Evolutionary conservation across 768 basidiomycete species (phyloP).

Genomic region (Phylloporus sp.): DNA sequence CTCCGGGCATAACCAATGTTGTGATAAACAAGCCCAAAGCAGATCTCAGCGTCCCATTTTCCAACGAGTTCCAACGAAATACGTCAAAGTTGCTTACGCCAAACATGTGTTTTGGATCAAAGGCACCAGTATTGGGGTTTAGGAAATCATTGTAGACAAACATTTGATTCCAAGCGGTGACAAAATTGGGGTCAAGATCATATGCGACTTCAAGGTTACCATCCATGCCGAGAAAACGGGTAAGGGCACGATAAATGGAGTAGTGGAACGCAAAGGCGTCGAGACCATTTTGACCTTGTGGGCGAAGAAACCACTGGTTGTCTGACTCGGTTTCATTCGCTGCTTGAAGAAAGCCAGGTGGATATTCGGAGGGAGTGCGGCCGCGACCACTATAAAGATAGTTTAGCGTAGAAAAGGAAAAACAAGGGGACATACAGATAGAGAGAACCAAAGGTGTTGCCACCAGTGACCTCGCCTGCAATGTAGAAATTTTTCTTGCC

Average conservation of each 20-base stretch:
- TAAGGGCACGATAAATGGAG: conserved; percentile 82
- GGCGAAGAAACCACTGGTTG: conserved; percentile 77
- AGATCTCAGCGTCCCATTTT: conserved; percentile 77
- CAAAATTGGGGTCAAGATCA: conserved; percentile 77
- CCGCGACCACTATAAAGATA: conserved; percentile 68
- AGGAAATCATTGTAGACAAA: conserved; percentile 85
- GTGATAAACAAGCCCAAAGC: conserved; percentile 77
- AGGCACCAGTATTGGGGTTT: conserved; percentile 56
- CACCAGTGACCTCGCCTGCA: conserved; percentile 91
- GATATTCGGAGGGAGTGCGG: conserved; percentile 69
- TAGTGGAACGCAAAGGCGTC: conserved; percentile 91
- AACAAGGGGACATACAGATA: conserved; percentile 58
- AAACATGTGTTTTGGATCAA: conserved; percentile 87
- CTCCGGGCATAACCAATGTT: conserved; percentile 80
- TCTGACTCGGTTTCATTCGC: conserved; percentile 59
- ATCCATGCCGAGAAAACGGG: conserved; percentile 93
- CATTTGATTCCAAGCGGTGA: conserved; percentile 91
- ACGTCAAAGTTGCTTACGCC: conserved; percentile 95
- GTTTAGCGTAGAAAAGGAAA: not conserved
- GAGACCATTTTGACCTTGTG: conserved; percentile 54
- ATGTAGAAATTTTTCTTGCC: conserved; percentile 90
- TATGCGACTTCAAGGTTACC: conserved; percentile 90
- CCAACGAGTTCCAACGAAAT: conserved; percentile 88
- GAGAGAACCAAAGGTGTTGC: conserved; percentile 82
- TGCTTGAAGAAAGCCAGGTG: conserved; percentile 64